Conservation (phyloP, 176 grass and related monocot species). For the Paspalum notatum region DNA sequence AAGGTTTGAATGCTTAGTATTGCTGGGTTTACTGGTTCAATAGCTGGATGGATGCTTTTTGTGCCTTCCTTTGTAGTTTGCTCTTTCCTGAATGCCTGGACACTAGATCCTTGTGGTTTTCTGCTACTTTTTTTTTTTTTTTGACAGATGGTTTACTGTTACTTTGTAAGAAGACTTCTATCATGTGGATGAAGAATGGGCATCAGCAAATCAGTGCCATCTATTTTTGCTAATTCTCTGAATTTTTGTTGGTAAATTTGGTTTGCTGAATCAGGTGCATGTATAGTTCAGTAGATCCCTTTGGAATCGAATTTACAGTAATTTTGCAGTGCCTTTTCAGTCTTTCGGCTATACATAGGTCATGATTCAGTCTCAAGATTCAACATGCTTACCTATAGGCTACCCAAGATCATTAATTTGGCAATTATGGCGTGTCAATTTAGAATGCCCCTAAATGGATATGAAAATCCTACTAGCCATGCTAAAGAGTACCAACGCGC, state of each 20-base stretch:
- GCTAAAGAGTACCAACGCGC: no score
- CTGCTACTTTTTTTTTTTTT: not conserved
- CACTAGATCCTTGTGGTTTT: not conserved
- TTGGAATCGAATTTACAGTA: not conserved
- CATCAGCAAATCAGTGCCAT: not conserved
- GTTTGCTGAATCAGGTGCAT: not conserved
- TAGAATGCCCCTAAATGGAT: not conserved
- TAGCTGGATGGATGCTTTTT: not conserved
- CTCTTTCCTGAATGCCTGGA: constrained; percentile 18
- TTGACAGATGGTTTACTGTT: not conserved
- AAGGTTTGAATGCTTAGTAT: constrained; percentile 11
- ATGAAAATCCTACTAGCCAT: not conserved
- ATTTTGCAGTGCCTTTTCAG: not conserved
- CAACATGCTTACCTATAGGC: not conserved
- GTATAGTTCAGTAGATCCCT: not conserved
- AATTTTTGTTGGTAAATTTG: not conserved
- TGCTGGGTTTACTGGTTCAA: not conserved
- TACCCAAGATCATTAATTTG: not conserved
- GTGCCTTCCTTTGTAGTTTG: not conserved
- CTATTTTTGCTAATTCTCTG: not conserved
- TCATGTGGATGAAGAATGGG: constrained; percentile 1
- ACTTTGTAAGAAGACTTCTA: not conserved
- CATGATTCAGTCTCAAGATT: not conserved
- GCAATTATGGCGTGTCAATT: not conserved
- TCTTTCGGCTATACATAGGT: not conserved